Percentiles rank a stretch among this genome's conserved stretches.
Evolutionary conservation across 1,284 basidiomycete genomes (phyloP).

Genomic region (Termitomyces sp.): DNA sequence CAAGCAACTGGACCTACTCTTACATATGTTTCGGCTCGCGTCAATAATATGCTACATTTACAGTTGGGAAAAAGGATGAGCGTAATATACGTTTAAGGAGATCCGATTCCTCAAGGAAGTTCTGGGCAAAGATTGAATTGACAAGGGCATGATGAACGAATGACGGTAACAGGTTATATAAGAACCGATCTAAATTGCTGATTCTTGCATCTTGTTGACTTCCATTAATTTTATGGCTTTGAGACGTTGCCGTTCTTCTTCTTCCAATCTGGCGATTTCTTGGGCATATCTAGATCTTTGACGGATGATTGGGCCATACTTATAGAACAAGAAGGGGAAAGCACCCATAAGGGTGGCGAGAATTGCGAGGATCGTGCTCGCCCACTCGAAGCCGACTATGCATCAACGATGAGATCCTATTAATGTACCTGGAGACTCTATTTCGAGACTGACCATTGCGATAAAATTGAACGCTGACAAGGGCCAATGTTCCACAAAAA

Average conservation of each 20-base stretch:
- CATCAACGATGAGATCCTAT: neutral
- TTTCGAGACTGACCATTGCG: constrained; percentile 10
- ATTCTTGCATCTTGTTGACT: neutral
- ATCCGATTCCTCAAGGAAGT: neutral
- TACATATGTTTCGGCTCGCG: too few relatives aligned
- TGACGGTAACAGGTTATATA: too few relatives aligned
- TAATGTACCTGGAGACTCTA: neutral
- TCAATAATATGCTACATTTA: too few relatives aligned
- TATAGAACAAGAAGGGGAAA: constrained; percentile 20
- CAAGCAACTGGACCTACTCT: too few relatives aligned
- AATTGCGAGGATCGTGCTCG: constrained; percentile 18
- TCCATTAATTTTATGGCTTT: constrained; percentile 11
- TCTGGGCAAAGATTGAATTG: too few relatives aligned
- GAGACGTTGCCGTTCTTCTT: constrained; percentile 14
- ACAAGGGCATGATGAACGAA: too few relatives aligned
- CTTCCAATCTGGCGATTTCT: constrained; percentile 15
- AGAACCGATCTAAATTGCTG: too few relatives aligned
- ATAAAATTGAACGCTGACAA: constrained; percentile 16
- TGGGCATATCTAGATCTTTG: constrained; percentile 15
- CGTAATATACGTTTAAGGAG: neutral
- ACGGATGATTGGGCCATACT: constrained; percentile 17
- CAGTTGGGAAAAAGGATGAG: too few relatives aligned
- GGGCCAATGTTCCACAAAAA: constrained; percentile 16
- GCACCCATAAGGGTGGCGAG: constrained; percentile 17
- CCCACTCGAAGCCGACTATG: constrained; percentile 19